Conservation (phyloP, 2,329 filamentous ascomycete genomes). For the Microascus cirrosus region DNA sequence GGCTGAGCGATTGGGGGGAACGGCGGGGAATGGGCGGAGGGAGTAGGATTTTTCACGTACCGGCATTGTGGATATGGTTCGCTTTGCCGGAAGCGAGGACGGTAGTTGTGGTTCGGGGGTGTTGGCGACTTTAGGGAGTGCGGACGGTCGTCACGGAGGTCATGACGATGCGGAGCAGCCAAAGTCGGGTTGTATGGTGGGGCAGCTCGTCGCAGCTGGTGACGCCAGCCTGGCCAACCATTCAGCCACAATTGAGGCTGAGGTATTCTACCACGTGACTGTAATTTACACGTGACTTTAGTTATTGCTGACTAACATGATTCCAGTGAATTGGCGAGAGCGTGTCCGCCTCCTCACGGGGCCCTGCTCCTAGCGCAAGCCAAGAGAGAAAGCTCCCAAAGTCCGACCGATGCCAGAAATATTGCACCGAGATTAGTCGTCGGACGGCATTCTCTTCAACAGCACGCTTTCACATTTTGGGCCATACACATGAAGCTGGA, state of each 20-base stretch:
- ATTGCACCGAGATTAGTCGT: not conserved
- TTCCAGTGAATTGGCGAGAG: too few relatives aligned
- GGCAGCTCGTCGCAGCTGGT: not conserved
- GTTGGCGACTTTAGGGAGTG: not conserved
- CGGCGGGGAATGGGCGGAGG: not conserved
- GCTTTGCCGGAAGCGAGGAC: not conserved
- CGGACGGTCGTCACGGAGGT: not conserved
- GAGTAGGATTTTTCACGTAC: constrained; percentile 5
- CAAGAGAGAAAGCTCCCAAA: too few relatives aligned
- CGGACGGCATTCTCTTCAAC: not conserved
- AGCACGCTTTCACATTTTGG: not conserved
- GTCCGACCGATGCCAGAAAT: not conserved
- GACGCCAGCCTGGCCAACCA: not conserved
- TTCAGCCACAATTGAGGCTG: not conserved
- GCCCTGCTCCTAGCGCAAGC: too few relatives aligned
- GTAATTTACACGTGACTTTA: not conserved
- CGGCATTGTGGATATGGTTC: constrained; percentile 11
- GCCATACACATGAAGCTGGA: not conserved
- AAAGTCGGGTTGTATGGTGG: constrained; percentile 1
- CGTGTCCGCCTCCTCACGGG: too few relatives aligned
- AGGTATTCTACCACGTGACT: not conserved
- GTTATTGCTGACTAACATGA: too few relatives aligned
- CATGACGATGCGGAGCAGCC: constrained; percentile 5
- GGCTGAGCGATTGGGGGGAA: constrained; percentile 1
- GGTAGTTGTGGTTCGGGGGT: not conserved